Conservation (phyloP, 768 basidiomycete species). For the Suillus discolor region DNA sequence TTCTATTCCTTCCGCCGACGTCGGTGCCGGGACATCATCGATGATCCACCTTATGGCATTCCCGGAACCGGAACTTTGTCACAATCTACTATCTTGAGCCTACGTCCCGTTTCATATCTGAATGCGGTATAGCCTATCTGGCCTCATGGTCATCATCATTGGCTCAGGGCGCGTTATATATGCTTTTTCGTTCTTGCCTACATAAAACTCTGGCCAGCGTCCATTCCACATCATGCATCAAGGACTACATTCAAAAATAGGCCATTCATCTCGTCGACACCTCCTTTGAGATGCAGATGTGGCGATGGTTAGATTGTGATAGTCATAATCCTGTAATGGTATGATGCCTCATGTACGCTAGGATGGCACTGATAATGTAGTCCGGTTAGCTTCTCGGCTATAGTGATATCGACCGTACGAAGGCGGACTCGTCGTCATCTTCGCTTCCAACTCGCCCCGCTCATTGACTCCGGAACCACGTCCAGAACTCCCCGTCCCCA, state of each 20-base stretch:
- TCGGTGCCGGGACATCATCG: conserved; percentile 5
- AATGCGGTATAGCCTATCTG: neutral
- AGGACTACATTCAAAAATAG: neutral
- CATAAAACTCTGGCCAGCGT: neutral
- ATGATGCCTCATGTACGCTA: neutral
- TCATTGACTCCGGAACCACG: conserved; percentile 23
- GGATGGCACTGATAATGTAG: neutral
- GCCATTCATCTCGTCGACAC: neutral
- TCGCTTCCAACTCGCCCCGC: conserved; percentile 28
- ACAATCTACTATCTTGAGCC: conserved; percentile 1
- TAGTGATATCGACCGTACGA: conserved; percentile 18
- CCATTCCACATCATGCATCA: neutral
- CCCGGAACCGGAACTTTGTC: neutral
- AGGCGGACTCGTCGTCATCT: conserved; percentile 13
- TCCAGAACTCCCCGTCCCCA: conserved; percentile 12
- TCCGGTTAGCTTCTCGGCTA: conserved; percentile 3
- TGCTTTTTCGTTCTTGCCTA: neutral
- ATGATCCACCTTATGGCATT: conserved; percentile 3
- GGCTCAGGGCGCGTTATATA: neutral
- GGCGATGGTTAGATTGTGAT: neutral
- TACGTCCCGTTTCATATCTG: conserved; percentile 4
- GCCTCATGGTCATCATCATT: neutral
- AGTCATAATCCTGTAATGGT: neutral
- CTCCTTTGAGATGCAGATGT: neutral
- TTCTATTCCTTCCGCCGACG: neutral